Evolutionary conservation across 805 yeast genomes (phyloP), one percentile per base, ranked within the genome.

Genomic region (Komagataella kurtzmanii): DNA sequence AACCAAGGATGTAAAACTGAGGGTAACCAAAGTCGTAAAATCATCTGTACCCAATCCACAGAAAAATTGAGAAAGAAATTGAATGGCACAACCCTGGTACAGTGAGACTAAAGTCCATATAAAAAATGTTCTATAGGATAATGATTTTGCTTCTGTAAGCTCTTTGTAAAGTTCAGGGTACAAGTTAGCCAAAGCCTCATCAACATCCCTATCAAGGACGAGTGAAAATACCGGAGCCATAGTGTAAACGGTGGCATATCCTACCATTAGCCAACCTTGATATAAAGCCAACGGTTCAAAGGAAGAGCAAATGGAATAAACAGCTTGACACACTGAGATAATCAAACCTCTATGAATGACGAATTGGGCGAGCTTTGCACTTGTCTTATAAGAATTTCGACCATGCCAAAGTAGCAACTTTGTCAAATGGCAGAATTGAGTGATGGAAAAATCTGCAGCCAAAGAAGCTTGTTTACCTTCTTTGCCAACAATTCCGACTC

Each of bases 221-320:
- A 93, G 69, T 0, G 97, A 87, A 60, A 93, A 93, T 1, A 93
- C 98, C 0, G 99, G 99, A 52, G 91, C 89, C 99, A 93, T 93
- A 0, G 99, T 93, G 66, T 93, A 93, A 51, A 88, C 76, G 0
- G 99, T 93, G 2, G 98, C 95, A 67, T 93, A 93, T 1, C 99
- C 99, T 47, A 93, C 99, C 97, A 93, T 89, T 48, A 93, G 73
- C 84, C 95, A 91, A 2, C 99, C 99, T 64, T 93, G 91, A 63
- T 86, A 88, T 51, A 93, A 72, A 0, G 98, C 98, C 55, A 93
- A 72, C 1, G 99, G 99, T 65, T 90, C 98, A 64, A 88, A 93
- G 3, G 77, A 68, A 0, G 97, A 88, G 46, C 88, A 77, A 12
- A 91, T 77, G 1, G 97, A 89, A 65, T 79, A 93, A 14, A 93